Evolutionary conservation across 2,329 filamentous ascomycete genomes (phyloP).

Genomic region (Aspergillus sp.): DNA sequence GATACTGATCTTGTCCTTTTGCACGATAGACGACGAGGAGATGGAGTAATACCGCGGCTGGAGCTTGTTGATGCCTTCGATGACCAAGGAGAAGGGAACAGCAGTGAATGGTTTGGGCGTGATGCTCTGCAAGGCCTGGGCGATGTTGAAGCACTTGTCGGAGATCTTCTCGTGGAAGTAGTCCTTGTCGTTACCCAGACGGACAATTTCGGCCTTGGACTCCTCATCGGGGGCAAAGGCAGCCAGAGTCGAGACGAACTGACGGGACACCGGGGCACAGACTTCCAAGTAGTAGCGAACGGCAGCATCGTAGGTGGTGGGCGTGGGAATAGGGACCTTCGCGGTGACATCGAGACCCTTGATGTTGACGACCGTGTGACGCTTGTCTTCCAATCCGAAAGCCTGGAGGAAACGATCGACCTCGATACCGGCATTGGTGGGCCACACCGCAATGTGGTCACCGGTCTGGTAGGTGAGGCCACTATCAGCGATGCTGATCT

Average conservation of each 20-base stretch:
- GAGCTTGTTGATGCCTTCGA: constrained; percentile 88
- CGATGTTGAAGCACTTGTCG: constrained; percentile 78
- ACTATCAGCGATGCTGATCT: constrained; percentile 81
- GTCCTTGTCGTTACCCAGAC: constrained; percentile 85
- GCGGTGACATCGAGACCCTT: constrained; percentile 90
- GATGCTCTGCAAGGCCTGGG: constrained; percentile 68
- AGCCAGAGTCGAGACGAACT: constrained; percentile 80
- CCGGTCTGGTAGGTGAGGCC: constrained; percentile 92
- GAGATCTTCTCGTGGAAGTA: constrained; percentile 85
- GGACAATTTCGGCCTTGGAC: constrained; percentile 78
- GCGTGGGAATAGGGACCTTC: constrained; percentile 94
- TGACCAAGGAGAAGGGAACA: constrained; percentile 87
- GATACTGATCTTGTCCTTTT: constrained; percentile 90
- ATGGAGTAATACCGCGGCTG: constrained; percentile 99
- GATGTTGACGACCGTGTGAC: constrained; percentile 72
- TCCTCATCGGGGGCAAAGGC: constrained; percentile 81
- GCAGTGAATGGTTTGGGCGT: constrained; percentile 69
- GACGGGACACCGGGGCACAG: constrained; percentile 87
- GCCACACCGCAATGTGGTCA: constrained; percentile 96
- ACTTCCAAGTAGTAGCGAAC: constrained; percentile 96
- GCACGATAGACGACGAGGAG: constrained; percentile 88
- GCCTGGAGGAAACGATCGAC: constrained; percentile 82
- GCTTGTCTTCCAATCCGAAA: constrained; percentile 67
- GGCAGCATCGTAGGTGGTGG: constrained; percentile 91
- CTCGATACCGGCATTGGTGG: constrained; percentile 85